These are phyloP conservation scores for Pseudogymnoascus sp. DNA, from an alignment of 2,329 filamentous ascomycete species.

Conservation along the genomic window DNA sequence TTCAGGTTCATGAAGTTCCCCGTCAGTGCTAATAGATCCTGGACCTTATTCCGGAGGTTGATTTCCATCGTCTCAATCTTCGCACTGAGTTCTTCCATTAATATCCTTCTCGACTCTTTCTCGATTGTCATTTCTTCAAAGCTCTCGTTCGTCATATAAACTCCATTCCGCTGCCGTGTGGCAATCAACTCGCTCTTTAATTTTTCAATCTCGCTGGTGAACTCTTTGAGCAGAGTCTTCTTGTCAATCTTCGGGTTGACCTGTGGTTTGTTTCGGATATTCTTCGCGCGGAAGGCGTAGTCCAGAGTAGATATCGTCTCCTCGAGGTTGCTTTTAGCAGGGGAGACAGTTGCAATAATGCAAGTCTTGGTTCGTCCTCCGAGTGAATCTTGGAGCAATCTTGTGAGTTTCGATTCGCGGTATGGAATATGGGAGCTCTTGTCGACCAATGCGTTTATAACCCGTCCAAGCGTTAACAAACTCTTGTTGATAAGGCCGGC, in stretches of 20 bases:
- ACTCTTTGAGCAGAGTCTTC: slow-evolving; percentile 83
- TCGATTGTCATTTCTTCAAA: slow-evolving; percentile 89
- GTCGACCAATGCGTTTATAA: slow-evolving; percentile 96
- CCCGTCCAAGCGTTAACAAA: slow-evolving; percentile 83
- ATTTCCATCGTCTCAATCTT: slow-evolving; percentile 88
- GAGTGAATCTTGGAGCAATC: slow-evolving; percentile 89
- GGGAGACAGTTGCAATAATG: slow-evolving; percentile 94
- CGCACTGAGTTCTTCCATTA: slow-evolving; percentile 85
- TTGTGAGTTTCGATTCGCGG: slow-evolving; percentile 91
- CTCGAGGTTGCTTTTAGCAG: slow-evolving; percentile 88
- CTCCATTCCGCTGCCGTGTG: slow-evolving; percentile 86
- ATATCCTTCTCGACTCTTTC: slow-evolving; percentile 83
- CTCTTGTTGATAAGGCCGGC: slow-evolving; percentile 98
- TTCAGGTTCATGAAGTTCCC: slow-evolving; percentile 82
- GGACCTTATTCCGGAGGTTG: slow-evolving; percentile 85
- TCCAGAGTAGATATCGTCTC: slow-evolving; percentile 97
- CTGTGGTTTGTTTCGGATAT: slow-evolving; percentile 96
- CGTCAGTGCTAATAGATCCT: slow-evolving; percentile 81
- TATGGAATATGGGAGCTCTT: slow-evolving; percentile 80
- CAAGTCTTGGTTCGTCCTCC: slow-evolving; percentile 95
- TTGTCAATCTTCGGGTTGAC: slow-evolving; percentile 88
- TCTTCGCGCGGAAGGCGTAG: slow-evolving; percentile 96
- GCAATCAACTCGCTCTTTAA: slow-evolving; percentile 90
- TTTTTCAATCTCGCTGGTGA: slow-evolving; percentile 87
- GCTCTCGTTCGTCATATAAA: slow-evolving; percentile 81